Evolutionary conservation across 2,329 filamentous ascomycete species (phyloP), one percentile per base, ranked within the genome.

Genomic region (Clonostachys rosea): DNA sequence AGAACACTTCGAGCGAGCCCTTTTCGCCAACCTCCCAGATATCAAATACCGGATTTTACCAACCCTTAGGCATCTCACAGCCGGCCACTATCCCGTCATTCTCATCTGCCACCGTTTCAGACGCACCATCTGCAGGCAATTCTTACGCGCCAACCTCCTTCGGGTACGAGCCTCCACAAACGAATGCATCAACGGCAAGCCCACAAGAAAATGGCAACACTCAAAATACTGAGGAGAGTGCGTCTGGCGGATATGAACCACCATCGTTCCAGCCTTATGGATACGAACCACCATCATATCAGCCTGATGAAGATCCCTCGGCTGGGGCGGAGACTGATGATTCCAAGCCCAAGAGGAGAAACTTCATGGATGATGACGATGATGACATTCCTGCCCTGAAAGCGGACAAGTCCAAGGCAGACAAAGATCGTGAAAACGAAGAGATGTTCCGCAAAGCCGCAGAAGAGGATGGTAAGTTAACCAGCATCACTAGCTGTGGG

Each of bases 401-500:
- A 40, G 52, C 77, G 73, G 50, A 83, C 30, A 86, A 87, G 62
- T 77, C 68, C 3, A 84, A 86, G 62, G 70, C 78, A 37, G 84
- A 87, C 12, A 85, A 83, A 57, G 89, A 95, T 57, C 78, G 81
- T 20, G 87, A 90, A 63, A 91, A 91, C 43, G 86, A 90, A 48
- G 91, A 95, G 57, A 84, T 90, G 63, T 89, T 96, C 73, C 81
- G 84, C 47, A 90, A 86, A 64, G 89, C 89, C 24, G 92, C 90
- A 1, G 91, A 87, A 59, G 82, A 84, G 66, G 83, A 86, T 68
- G 80, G 81, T 84, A 65, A 76, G 78, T 59, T 45, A 18, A 14
- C 11, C 10, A 34, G 24, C 24, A 30, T 30, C 24, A 10, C 46
- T 40, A 5, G 12, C 18, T 17, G 20, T 11, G 24, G 9, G 10